Percentiles rank a stretch among this genome's conserved stretches.
phyloP scores from a whole-genome alignment of 371 early-diverging fungal species.

The Funneliformis caledonium region DNA sequence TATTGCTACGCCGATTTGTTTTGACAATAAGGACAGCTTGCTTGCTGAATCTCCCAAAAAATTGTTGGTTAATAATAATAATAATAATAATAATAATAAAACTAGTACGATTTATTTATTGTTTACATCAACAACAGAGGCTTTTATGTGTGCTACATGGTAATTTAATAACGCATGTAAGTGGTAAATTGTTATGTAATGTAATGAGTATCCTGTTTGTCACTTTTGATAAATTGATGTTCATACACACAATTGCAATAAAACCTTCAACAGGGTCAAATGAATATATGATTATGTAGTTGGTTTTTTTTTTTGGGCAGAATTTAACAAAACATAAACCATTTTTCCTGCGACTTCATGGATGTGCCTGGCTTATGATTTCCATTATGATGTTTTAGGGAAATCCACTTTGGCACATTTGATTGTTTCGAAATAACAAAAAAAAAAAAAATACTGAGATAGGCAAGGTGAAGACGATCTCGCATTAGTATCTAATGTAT shows the following conservation, averaged over 20 bases:
- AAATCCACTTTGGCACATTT: not conserved
- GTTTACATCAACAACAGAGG: not conserved
- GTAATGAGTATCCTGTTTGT: not conserved
- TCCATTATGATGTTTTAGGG: not conserved
- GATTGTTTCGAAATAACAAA: not conserved
- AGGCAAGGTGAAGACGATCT: slow-evolving; percentile 7
- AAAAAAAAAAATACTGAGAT: not conserved
- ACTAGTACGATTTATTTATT: slow-evolving; percentile 3
- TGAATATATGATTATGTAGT: too few species aligned
- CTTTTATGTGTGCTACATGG: not conserved
- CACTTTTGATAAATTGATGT: not conserved
- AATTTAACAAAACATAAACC: not conserved
- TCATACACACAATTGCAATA: not conserved
- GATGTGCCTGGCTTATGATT: not conserved
- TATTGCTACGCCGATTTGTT: not conserved
- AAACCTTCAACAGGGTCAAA: not conserved
- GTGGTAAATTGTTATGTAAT: not conserved
- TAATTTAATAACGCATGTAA: slow-evolving; percentile 1
- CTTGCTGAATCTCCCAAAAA: not conserved
- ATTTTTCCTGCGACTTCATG: not conserved
- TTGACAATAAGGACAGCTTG: slow-evolving; percentile 8
- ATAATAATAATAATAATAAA: not conserved
- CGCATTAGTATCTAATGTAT: not conserved
- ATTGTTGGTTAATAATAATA: not conserved
- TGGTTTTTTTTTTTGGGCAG: not conserved